phyloP scores from a whole-genome alignment of 2,329 filamentous ascomycete genomes.

The Colletotrichum horii region DNA sequence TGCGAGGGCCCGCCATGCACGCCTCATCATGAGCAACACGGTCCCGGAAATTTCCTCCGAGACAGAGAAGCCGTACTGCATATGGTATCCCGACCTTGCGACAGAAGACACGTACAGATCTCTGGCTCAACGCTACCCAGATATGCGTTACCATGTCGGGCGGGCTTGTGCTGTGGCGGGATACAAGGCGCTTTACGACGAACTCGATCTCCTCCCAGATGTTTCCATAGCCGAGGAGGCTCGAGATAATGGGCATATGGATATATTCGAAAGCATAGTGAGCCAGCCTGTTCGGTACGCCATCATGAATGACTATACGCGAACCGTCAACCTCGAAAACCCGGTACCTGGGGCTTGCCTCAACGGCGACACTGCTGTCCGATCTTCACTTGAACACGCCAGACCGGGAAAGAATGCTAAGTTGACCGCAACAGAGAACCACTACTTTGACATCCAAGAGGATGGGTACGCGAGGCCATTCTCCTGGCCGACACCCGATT shows the following conservation, averaged over 20 bases:
- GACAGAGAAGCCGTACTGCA: constrained; percentile 41
- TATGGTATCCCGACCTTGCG: constrained; percentile 44
- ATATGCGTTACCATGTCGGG: constrained; percentile 41
- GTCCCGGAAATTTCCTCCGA: constrained; percentile 30
- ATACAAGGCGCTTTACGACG: constrained; percentile 37
- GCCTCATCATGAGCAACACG: constrained; percentile 39
- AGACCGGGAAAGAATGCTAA: not conserved
- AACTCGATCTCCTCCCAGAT: constrained; percentile 43
- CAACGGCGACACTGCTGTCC: constrained; percentile 40
- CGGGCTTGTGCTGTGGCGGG: constrained; percentile 45
- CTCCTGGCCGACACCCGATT: not conserved
- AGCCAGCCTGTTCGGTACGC: constrained; percentile 26
- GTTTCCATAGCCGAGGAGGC: constrained; percentile 45
- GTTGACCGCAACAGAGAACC: not conserved
- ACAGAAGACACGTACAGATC: constrained; percentile 38
- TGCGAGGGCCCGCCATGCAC: constrained; percentile 32
- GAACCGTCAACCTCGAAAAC: constrained; percentile 20
- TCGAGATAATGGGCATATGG: constrained; percentile 28
- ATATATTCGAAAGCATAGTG: constrained; percentile 38
- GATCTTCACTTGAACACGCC: not conserved
- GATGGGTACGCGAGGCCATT: constrained; percentile 26
- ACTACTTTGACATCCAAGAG: constrained; percentile 32
- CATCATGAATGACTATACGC: constrained; percentile 42
- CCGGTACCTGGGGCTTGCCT: constrained; percentile 22
- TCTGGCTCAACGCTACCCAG: constrained; percentile 33